Base-by-base conservation (phyloP, 805 yeast species). In the Lachancea sp. region DNA sequence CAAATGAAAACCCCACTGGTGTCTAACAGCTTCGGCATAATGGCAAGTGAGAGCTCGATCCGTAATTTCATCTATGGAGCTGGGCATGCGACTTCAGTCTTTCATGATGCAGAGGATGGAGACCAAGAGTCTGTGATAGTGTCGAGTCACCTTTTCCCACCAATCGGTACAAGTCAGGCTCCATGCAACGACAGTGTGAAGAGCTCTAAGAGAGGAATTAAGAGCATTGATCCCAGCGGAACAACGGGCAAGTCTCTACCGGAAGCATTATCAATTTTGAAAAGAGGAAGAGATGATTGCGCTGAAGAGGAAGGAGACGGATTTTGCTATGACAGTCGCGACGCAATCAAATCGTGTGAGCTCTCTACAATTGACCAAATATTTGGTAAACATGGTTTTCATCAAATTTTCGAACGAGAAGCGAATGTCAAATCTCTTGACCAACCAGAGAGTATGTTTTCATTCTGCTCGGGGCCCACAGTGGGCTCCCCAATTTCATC, bases 331-430 rank as follows among this genome's bases (percentile, higher is more conserved):
- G 41, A 33, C 20, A 30, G 36, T 33, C 36, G 37, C 16, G 43
- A 40, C 26, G 43, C 43, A 7, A 33, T 40, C 36, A 17, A 27
- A 5, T 40, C 43, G n/a, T 40, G 35, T 26, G 37, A 40, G 16
- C 43, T 33, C 22, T 40, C 43, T 3, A 22, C n/a, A 13, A 9
- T 33, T 13, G 35, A 33, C 33, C 31, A n/a, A 15, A 15, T 12
- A 2, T 15, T 26, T 32, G 26, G 12, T 11, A 32, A 16, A 15
- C 22, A 15, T 10, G 13, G 7, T 18, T 30, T 12, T n/a, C 19
- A 12, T 18, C 22, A 29, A 12, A 17, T 22, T n/a, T n/a, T 7
- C 13, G 26, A 19, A 18, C 26, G 6, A n/a, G 38, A 15, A 4
- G 18, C 11, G 8, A 20, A 35, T 12, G 19, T 17, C 15, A 17